phyloP scores from a whole-genome alignment of 345 rosid genomes.

The Schrenkiella parvula region DNA sequence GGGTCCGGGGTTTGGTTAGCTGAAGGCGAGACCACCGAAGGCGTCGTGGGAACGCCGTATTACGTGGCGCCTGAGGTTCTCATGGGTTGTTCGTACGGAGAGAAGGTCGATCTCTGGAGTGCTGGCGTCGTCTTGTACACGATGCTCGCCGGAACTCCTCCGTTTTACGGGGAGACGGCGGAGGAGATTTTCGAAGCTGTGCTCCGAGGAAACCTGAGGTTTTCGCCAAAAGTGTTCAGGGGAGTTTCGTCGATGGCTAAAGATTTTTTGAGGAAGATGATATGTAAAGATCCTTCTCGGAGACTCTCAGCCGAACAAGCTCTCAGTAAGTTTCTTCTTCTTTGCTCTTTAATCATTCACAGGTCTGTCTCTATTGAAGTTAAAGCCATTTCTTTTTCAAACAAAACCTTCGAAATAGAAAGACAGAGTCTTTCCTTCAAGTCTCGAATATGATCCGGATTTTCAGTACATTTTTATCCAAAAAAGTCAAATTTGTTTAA shows the following conservation, averaged over 20 bases:
- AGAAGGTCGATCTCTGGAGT: slow-evolving; percentile 82
- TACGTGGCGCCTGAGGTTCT: slow-evolving; percentile 90
- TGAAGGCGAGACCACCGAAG: slow-evolving; percentile 35
- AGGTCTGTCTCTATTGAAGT: no score
- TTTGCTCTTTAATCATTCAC: background rate
- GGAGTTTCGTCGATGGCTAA: slow-evolving; percentile 51
- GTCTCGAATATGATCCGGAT: background rate
- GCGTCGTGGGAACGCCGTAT: slow-evolving; percentile 81
- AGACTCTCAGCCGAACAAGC: slow-evolving; percentile 79
- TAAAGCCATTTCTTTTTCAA: no score
- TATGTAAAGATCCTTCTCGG: slow-evolving; percentile 60
- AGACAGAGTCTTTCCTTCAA: background rate
- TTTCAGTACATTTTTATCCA: background rate
- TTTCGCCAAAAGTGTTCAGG: slow-evolving; percentile 48
- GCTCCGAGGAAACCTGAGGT: slow-evolving; percentile 59
- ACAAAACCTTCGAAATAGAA: background rate
- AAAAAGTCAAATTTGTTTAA: background rate
- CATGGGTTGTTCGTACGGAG: slow-evolving; percentile 48
- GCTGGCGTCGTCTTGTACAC: slow-evolving; percentile 69
- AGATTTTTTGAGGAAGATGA: slow-evolving; percentile 76
- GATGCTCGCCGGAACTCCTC: slow-evolving; percentile 70
- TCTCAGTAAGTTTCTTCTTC: slow-evolving; percentile 44
- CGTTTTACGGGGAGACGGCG: slow-evolving; percentile 67
- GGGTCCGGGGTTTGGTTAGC: slow-evolving; percentile 56
- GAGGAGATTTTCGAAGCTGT: slow-evolving; percentile 66